Percentiles rank a stretch among this genome's conserved stretches.
Conservation (phyloP, 2,329 filamentous ascomycete genomes). For the Neonectria hederae region DNA sequence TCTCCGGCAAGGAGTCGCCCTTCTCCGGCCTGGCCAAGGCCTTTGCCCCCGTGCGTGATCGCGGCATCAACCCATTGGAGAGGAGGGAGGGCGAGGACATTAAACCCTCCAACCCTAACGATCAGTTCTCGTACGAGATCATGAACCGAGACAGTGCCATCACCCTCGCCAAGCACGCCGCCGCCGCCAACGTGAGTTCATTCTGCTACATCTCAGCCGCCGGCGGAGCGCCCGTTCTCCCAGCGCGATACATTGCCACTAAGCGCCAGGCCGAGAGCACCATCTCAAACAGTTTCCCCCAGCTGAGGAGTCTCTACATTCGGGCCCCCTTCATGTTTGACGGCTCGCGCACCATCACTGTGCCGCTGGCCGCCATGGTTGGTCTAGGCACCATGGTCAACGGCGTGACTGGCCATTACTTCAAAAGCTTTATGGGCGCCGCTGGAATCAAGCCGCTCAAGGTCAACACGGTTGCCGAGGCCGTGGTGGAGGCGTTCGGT, state of each 20-base stretch:
- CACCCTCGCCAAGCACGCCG: conserved; percentile 80
- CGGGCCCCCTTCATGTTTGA: conserved; percentile 93
- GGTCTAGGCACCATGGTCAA: conserved; percentile 82
- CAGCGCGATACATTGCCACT: conserved; percentile 85
- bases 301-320: conserved; percentile 82
- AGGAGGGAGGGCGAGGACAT: conserved; percentile 68
- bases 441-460: conserved; percentile 87
- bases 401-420: conserved; percentile 75
- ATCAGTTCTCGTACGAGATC: conserved; percentile 91
- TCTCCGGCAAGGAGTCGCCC: conserved; percentile 86
- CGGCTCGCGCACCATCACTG: conserved; percentile 78
- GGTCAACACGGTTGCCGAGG: conserved; percentile 87
- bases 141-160: conserved; percentile 96
- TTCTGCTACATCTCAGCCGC: conserved; percentile 93
- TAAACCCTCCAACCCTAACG: conserved; percentile 71
- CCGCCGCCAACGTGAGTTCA: conserved; percentile 68
- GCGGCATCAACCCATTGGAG: conserved; percentile 76
- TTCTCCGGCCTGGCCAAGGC: conserved; percentile 80
- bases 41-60: conserved; percentile 73
- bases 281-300: conserved; percentile 76
- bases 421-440: conserved; percentile 81
- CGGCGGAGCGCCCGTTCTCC: conserved; percentile 84
- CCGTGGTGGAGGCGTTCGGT: conserved; percentile 85
- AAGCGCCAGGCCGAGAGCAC: conserved; percentile 89
- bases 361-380: conserved; percentile 83